Conservation (phyloP, 805 yeast genomes). For the Pichia heedii region DNA sequence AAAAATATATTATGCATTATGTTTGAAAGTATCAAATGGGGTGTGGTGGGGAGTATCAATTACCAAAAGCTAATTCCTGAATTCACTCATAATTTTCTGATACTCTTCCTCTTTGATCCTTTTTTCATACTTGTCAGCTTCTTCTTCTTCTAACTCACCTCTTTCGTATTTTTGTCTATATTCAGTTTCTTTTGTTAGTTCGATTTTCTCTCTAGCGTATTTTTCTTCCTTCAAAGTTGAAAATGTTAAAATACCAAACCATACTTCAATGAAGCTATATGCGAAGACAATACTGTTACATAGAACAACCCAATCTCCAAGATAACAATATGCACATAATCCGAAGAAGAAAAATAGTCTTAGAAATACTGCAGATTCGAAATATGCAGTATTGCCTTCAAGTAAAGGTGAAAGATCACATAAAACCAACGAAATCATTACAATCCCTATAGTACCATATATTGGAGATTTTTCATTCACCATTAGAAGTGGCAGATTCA, state of each 20-base stretch:
- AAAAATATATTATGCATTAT: no score
- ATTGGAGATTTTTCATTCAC: constrained; percentile 26
- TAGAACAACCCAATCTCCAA: constrained; percentile 35
- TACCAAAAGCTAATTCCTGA: constrained; percentile 12
- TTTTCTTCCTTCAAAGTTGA: constrained; percentile 59
- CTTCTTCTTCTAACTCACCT: constrained; percentile 19
- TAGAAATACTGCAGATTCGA: constrained; percentile 52
- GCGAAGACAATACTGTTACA: constrained; percentile 56
- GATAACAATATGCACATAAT: constrained; percentile 41
- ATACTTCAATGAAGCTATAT: constrained; percentile 54
- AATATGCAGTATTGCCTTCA: constrained; percentile 36
- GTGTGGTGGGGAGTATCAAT: no score
- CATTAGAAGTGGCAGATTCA: constrained; percentile 27
- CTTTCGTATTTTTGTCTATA: constrained; percentile 21
- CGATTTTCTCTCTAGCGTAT: constrained; percentile 36
- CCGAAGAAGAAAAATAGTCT: constrained; percentile 43
- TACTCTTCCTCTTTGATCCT: constrained; percentile 23
- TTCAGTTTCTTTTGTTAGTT: constrained; percentile 11
- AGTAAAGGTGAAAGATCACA: constrained; percentile 53
- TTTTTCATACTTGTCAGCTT: constrained; percentile 15
- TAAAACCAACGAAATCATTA: constrained; percentile 36
- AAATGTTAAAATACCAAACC: constrained; percentile 58
- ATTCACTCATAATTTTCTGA: constrained; percentile 25
- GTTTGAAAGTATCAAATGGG: no score
- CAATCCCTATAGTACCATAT: constrained; percentile 40